A percentile compares a stretch with the other conserved stretches of the same genome.
phyloP scores from a whole-genome alignment of 2,329 filamentous ascomycete genomes.

The Lasiodiplodia gonubiensis region DNA sequence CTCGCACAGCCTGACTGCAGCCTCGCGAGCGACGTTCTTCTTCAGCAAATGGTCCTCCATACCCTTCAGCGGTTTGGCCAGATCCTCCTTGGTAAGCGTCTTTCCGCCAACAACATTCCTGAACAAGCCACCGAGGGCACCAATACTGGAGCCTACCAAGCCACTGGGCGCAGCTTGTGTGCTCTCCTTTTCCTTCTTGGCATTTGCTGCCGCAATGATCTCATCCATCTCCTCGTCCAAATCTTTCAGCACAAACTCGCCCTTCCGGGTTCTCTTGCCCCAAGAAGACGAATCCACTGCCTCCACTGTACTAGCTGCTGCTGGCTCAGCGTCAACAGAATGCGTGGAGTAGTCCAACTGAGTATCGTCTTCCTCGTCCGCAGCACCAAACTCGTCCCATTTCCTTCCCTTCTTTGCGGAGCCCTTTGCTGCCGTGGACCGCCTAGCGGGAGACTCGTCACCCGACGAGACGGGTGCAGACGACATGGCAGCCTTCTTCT shows the following conservation, averaged over 20 bases:
- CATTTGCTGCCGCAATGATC: slow-evolving; percentile 82
- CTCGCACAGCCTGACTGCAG: slow-evolving; percentile 86
- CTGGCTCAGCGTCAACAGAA: slow-evolving; percentile 57
- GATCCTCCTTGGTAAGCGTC: slow-evolving; percentile 83
- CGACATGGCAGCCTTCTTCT: slow-evolving; percentile 63
- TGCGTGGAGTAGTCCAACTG: slow-evolving; percentile 85
- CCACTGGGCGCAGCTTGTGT: slow-evolving; percentile 51
- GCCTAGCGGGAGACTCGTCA: slow-evolving; percentile 70
- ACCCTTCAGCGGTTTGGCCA: slow-evolving; percentile 89
- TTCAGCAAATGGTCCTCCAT: slow-evolving; percentile 95
- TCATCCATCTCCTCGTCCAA: slow-evolving; percentile 91
- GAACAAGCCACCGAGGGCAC: slow-evolving; percentile 85
- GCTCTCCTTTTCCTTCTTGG: slow-evolving; percentile 53
- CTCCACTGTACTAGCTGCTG: slow-evolving; percentile 66
- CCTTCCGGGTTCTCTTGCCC: slow-evolving; percentile 83
- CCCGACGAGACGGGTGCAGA: slow-evolving; percentile 77
- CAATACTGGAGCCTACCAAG: slow-evolving; percentile 78
- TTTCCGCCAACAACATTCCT: slow-evolving; percentile 95
- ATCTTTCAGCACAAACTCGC: slow-evolving; percentile 92
- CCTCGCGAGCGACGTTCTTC: slow-evolving; percentile 96
- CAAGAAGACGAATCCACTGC: slow-evolving; percentile 79
- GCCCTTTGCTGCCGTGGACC: slow-evolving; percentile 58
- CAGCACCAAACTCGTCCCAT: slow-evolving; percentile 89
- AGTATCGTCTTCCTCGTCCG: slow-evolving; percentile 80
- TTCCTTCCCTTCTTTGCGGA: slow-evolving; percentile 81